Base-by-base conservation (phyloP, 495 filamentous ascomycete species). In the Xylaria sp. region DNA sequence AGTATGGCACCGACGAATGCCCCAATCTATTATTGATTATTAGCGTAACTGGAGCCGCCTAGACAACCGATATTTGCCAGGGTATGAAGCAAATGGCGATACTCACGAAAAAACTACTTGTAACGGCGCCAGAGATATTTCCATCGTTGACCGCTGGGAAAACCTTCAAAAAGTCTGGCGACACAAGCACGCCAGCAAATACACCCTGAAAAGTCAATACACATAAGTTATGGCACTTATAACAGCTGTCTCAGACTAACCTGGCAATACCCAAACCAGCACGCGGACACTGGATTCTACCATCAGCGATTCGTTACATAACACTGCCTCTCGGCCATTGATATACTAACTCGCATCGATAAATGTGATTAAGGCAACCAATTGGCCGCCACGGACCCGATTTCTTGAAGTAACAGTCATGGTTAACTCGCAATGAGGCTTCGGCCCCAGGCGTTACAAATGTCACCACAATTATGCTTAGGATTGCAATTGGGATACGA, bases 21-120 rank as follows among this genome's bases (percentile, higher is more conserved):
- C n/a, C 75, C 75, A 24, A 77, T 14, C 76, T 82, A 35, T 61
- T 69, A 21, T 73, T 71, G 61, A 5, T 74, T 24, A 77, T 69
- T 58, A 70, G 33, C 65, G 77, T 80, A 35, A 78, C 73, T 24
- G 63, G 52, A 33, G 61, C 69, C 17, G 59, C 72, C 58, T 67
- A 62, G 11, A 75, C 29, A 58, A 79, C 75, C 0, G 77, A 75
- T 19, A 29, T 29, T 29, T 14, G 48, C 5, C 41, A 40, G 29
- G 9, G n/a, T 14, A 9, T 2, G 2, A 24, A 2, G 17, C 0
- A 29, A 24, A 74, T 74, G 41, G 74, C 59, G 71, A 80, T 72
- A 44, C 82, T 82, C 33, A 78, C 82, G 24, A 81, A 83, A 61
- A 84, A 85, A 14, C 80, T 74, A 26, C 81, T 76, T 14, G 83